phyloP scores from a whole-genome alignment of 2,329 filamentous ascomycete genomes.

The Fusarium domesticum region DNA sequence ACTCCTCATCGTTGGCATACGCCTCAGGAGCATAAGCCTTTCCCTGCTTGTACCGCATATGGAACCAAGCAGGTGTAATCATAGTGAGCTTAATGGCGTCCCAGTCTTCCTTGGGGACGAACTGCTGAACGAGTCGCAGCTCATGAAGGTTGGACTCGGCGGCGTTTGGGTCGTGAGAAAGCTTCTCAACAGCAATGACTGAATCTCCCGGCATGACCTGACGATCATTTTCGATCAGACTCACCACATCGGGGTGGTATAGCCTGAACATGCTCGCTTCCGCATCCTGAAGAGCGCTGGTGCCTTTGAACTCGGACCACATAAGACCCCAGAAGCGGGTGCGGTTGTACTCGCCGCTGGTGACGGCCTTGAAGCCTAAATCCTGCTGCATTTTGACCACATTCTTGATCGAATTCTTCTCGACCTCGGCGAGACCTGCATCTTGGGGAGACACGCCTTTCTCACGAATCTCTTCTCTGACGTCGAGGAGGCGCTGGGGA shows the following conservation, averaged over 20 bases:
- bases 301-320: constrained; percentile 54
- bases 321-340: constrained; percentile 47
- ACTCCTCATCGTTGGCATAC: constrained; percentile 42
- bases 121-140: constrained; percentile 45
- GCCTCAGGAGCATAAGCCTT: constrained; percentile 28
- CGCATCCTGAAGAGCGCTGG: constrained; percentile 47
- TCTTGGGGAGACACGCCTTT: constrained; percentile 48
- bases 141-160: constrained; percentile 50
- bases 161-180: constrained; percentile 41
- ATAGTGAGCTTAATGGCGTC: constrained; percentile 52
- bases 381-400: constrained; percentile 67
- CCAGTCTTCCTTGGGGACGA: constrained; percentile 47
- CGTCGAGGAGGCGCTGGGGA: constrained; percentile 46
- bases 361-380: constrained; percentile 63
- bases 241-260: constrained; percentile 55
- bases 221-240: constrained; percentile 49
- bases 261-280: constrained; percentile 51
- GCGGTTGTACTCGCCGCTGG: constrained; percentile 66
- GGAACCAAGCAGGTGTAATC: constrained; percentile 48
- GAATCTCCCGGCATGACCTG: constrained; percentile 56
- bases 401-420: constrained; percentile 50
- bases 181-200: constrained; percentile 50
- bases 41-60: constrained; percentile 30
- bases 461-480: constrained; percentile 32
- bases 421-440: constrained; percentile 54